These are phyloP conservation scores for Aspergillus cristatus DNA, from an alignment of 495 filamentous ascomycete genomes.

Conservation along the genomic window DNA sequence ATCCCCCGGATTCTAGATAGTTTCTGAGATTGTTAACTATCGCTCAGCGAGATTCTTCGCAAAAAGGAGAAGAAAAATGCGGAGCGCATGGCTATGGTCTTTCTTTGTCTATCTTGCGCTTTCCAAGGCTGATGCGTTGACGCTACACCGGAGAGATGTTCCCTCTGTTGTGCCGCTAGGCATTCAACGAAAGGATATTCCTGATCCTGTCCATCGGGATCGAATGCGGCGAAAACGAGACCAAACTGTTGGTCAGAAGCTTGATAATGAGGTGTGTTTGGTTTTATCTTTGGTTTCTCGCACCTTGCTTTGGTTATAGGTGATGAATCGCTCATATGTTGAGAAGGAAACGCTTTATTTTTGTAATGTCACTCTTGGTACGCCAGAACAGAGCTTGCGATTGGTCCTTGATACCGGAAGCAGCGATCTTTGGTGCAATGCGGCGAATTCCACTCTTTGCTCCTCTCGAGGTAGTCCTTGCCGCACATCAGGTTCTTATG, in stretches of 20 bases:
- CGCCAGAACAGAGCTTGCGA: constrained; percentile 53
- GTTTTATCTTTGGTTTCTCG: neutral
- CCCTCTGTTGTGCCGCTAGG: constrained; percentile 30
- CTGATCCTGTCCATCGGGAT: constrained; percentile 25
- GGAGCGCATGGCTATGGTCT: neutral
- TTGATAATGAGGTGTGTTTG: constrained; percentile 35
- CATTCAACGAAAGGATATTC: constrained; percentile 28
- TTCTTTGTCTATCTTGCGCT: constrained; percentile 9
- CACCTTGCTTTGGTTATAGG: too few relatives aligned
- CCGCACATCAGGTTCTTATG: constrained; percentile 52
- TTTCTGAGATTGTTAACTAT: too few relatives aligned
- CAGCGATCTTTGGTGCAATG: constrained; percentile 86
- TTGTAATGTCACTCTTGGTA: constrained; percentile 63
- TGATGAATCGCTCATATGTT: neutral
- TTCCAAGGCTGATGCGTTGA: constrained; percentile 14
- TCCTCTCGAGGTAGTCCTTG: constrained; percentile 37
- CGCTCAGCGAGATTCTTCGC: too few relatives aligned
- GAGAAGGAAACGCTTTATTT: constrained; percentile 50
- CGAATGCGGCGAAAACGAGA: constrained; percentile 25
- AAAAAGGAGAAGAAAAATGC: neutral
- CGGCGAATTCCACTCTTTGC: constrained; percentile 55
- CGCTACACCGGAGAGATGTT: constrained; percentile 21
- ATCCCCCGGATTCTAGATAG: too few relatives aligned
- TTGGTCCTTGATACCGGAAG: constrained; percentile 76
- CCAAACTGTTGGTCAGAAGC: constrained; percentile 20